Evolutionary conservation across 192 early-diverging fungal species (phyloP).

Genomic region (Nowakowskiella sp.): DNA sequence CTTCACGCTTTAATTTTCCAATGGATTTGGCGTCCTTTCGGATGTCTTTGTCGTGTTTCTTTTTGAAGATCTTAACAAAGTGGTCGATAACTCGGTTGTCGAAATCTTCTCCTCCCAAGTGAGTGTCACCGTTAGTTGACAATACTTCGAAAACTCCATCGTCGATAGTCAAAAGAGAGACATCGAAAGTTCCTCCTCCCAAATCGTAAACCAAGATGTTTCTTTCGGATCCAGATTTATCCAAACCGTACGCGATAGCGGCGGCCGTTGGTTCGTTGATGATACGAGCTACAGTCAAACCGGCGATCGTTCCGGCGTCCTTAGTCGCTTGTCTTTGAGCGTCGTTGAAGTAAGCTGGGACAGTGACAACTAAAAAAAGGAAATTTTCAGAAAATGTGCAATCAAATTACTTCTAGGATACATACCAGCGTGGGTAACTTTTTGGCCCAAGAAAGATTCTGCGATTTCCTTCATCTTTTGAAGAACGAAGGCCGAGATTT

Average conservation of each 20-base stretch:
- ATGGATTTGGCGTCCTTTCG: constrained; percentile 80
- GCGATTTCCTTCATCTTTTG: constrained; percentile 92
- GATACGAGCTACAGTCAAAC: constrained; percentile 75
- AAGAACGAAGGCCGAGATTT: constrained; percentile 96
- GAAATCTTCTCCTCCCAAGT: constrained; percentile 97
- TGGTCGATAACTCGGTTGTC: constrained; percentile 91
- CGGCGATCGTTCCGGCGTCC: constrained; percentile 80
- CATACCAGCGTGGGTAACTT: constrained; percentile 72
- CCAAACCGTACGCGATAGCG: constrained; percentile 94
- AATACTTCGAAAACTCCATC: constrained; percentile 95
- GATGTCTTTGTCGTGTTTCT: constrained; percentile 77
- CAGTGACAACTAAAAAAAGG: constrained; percentile 68
- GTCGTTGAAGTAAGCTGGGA: constrained; percentile 96
- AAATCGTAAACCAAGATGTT: constrained; percentile 95
- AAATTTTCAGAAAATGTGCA: background rate
- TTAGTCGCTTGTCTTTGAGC: constrained; percentile 93
- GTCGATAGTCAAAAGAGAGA: constrained; percentile 90
- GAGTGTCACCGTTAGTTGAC: constrained; percentile 94
- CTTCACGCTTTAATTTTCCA: constrained; percentile 90
- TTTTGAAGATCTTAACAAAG: constrained; percentile 88
- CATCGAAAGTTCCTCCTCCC: constrained; percentile 96
- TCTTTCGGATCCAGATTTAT: constrained; percentile 80
- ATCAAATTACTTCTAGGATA: constrained; percentile 1
- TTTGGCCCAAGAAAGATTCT: constrained; percentile 75
- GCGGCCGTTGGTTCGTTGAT: constrained; percentile 92